These are phyloP conservation scores for Clonostachys rosea DNA, from an alignment of 2,329 filamentous ascomycete species.

Conservation along the genomic window DNA sequence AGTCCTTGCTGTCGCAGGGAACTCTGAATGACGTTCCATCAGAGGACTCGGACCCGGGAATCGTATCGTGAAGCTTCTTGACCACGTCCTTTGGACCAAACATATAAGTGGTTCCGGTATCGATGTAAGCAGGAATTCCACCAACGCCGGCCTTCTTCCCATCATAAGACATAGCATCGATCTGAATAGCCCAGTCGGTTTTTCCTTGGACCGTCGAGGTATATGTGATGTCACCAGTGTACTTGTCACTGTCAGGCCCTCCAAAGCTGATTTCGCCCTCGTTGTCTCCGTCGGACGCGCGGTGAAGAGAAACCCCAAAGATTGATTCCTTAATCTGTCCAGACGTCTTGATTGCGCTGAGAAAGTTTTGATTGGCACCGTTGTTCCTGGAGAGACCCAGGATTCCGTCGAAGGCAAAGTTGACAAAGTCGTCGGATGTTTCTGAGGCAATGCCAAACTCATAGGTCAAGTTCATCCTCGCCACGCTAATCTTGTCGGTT, in stretches of 20 bases:
- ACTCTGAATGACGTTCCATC: constrained; percentile 63
- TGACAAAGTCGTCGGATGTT: constrained; percentile 69
- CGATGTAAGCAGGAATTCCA: constrained; percentile 63
- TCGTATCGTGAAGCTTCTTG: constrained; percentile 58
- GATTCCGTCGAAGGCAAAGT: constrained; percentile 85
- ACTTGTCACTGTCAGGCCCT: constrained; percentile 60
- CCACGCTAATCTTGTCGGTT: constrained; percentile 63
- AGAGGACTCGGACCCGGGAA: constrained; percentile 55
- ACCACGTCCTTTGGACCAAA: constrained; percentile 68
- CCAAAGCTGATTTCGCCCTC: constrained; percentile 79
- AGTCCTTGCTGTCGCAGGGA: constrained; percentile 62
- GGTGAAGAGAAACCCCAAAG: constrained; percentile 67
- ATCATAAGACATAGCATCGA: constrained; percentile 62
- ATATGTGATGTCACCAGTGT: constrained; percentile 65
- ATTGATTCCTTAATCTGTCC: constrained; percentile 57
- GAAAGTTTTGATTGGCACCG: constrained; percentile 59
- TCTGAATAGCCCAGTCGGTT: constrained; percentile 67
- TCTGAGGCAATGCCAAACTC: constrained; percentile 69
- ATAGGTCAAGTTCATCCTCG: constrained; percentile 57
- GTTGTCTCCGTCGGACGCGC: constrained; percentile 58
- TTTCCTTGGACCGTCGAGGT: constrained; percentile 31
- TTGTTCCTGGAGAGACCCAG: constrained; percentile 67
- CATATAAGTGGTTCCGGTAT: constrained; percentile 79
- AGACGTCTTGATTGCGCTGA: constrained; percentile 55
- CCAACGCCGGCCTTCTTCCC: constrained; percentile 54